Percentiles rank a stretch among this genome's conserved stretches.
These are phyloP conservation scores for Coemansia sp. DNA, from an alignment of 192 early-diverging fungal species.

Conservation along the genomic window DNA sequence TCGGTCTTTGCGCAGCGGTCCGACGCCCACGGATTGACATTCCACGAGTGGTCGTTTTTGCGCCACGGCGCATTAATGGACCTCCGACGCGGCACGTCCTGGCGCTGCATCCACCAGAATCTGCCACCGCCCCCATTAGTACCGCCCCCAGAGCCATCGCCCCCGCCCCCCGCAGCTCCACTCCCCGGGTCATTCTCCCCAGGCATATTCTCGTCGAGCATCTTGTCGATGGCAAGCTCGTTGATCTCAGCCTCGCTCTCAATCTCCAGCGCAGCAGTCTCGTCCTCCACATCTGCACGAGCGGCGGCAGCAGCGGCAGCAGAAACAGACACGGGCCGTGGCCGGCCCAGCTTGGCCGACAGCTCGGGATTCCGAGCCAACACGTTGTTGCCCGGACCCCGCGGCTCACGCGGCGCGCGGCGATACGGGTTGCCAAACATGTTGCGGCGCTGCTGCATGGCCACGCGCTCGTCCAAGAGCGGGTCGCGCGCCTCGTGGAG, in stretches of 20 bases:
- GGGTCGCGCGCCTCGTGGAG: conserved; percentile 66
- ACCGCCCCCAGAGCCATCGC: too few species aligned
- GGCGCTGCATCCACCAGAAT: conserved; percentile 54
- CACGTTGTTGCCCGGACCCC: conserved; percentile 53
- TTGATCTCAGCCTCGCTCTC: conserved; percentile 59
- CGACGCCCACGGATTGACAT: conserved; percentile 55
- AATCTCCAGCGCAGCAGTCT: conserved; percentile 38
- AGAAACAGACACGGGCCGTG: conserved; percentile 8
- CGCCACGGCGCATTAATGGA: conserved; percentile 53
- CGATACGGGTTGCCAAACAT: conserved; percentile 83
- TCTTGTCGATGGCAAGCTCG: conserved; percentile 54
- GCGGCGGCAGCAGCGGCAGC: not conserved
- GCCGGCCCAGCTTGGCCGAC: conserved; percentile 38
- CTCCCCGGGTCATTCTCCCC: too few species aligned
- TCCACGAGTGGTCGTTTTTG: conserved; percentile 56
- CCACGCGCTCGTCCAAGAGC: conserved; percentile 66
- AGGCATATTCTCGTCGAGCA: conserved; percentile 50
- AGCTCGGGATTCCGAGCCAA: conserved; percentile 49
- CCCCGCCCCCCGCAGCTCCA: too few species aligned
- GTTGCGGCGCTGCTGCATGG: conserved; percentile 58
- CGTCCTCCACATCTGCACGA: conserved; percentile 31
- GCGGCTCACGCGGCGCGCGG: conserved; percentile 56
- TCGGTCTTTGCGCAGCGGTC: not conserved
- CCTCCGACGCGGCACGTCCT: conserved; percentile 45
- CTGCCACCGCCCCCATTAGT: too few species aligned